phyloP scores from a whole-genome alignment of 192 early-diverging fungal species.

The Physocladia obscura region DNA sequence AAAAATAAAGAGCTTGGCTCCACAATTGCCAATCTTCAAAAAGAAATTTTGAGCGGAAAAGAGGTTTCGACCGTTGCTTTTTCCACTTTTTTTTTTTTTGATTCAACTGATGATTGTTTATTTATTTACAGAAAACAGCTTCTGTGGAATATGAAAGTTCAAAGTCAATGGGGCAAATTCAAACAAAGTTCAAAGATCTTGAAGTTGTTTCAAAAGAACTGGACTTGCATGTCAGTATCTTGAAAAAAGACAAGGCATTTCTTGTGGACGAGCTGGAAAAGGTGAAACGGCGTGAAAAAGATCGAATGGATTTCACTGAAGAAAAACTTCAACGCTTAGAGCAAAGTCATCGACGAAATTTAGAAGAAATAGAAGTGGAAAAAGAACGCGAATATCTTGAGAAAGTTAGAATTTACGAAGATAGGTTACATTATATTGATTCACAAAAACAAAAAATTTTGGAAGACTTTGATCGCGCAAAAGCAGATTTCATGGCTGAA shows the following conservation, averaged over 20 bases:
- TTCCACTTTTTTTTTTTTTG: not conserved
- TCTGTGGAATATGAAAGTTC: slow-evolving; percentile 23
- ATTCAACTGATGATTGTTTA: not conserved
- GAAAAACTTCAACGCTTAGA: slow-evolving; percentile 13
- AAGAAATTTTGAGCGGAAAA: slow-evolving; percentile 38
- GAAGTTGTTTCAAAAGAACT: slow-evolving; percentile 39
- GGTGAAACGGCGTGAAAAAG: slow-evolving; percentile 37
- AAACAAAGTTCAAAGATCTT: slow-evolving; percentile 32
- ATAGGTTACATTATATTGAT: slow-evolving; percentile 4
- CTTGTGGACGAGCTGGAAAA: slow-evolving; percentile 49
- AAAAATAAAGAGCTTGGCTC: slow-evolving; percentile 28
- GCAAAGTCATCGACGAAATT: not conserved
- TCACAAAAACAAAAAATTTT: not conserved
- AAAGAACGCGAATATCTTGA: slow-evolving; percentile 16
- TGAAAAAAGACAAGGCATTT: slow-evolving; percentile 43
- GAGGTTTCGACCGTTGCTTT: slow-evolving; percentile 40
- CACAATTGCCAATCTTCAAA: slow-evolving; percentile 33
- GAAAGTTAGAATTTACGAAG: slow-evolving; percentile 2
- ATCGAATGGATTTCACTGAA: not conserved
- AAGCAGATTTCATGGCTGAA: slow-evolving; percentile 21
- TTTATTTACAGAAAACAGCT: slow-evolving; percentile 28
- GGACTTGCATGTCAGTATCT: slow-evolving; percentile 39
- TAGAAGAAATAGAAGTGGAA: slow-evolving; percentile 7
- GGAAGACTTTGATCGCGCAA: slow-evolving; percentile 14
- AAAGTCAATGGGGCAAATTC: not conserved